Conservation (phyloP, 495 filamentous ascomycete genomes). For the Penicillium crystallinum region DNA sequence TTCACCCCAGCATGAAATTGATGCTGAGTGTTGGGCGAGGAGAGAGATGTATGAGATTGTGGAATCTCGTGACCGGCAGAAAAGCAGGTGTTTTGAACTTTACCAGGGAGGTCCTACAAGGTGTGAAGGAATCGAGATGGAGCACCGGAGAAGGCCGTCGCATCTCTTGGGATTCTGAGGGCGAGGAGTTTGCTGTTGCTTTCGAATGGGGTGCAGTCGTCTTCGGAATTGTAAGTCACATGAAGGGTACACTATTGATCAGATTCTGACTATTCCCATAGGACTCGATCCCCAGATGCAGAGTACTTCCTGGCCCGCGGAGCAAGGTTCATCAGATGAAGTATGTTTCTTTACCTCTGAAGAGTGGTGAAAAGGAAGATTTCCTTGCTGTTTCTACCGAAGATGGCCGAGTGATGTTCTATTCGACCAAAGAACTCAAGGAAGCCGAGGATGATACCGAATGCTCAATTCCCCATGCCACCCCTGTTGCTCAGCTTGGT, state of each 20-base stretch:
- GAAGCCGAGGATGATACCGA: constrained; percentile 27
- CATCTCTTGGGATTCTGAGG: constrained; percentile 71
- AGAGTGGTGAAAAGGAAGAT: constrained; percentile 39
- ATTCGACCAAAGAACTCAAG: constrained; percentile 53
- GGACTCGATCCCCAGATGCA: constrained; percentile 74
- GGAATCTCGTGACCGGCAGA: constrained; percentile 95
- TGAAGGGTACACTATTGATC: neutral
- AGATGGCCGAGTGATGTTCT: constrained; percentile 85
- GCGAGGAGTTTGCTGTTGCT: constrained; percentile 78
- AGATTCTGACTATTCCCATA: constrained; percentile 20
- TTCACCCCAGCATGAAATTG: constrained; percentile 93
- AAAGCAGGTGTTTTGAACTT: constrained; percentile 92
- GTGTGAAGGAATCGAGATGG: constrained; percentile 70
- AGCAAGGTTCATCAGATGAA: constrained; percentile 79
- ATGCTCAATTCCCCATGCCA: constrained; percentile 41
- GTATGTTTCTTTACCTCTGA: constrained; percentile 53
- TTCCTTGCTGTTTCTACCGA: constrained; percentile 83
- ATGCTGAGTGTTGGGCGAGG: constrained; percentile 87
- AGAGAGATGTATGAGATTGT: constrained; percentile 85
- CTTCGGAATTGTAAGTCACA: constrained; percentile 66
- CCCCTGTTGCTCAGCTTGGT: constrained; percentile 71
- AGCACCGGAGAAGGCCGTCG: constrained; percentile 76
- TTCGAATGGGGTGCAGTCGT: constrained; percentile 84
- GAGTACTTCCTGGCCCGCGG: constrained; percentile 57
- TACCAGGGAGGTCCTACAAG: constrained; percentile 56